Percentiles rank a stretch among this genome's conserved stretches.
Evolutionary conservation across 1,284 basidiomycete genomes (phyloP).

Genomic region (Apiotrichum veenhuisii): DNA sequence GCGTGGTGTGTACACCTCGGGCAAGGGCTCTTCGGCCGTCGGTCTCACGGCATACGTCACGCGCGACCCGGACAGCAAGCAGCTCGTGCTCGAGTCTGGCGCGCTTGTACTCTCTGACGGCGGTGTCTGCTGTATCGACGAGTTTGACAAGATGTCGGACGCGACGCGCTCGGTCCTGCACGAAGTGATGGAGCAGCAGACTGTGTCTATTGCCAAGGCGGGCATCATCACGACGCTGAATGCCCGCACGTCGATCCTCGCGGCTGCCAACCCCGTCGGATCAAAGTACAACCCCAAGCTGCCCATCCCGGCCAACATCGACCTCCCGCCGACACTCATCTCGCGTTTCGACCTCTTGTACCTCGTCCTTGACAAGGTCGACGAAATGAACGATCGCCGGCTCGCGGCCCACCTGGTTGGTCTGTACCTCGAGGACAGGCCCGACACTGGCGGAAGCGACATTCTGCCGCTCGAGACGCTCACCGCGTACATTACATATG

Average conservation of each 20-base stretch:
- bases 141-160: constrained; percentile 99
- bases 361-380: constrained; percentile 90
- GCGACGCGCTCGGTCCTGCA: constrained; percentile 93
- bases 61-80: constrained; percentile 94
- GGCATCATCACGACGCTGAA: constrained; percentile 99
- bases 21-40: constrained; percentile 96
- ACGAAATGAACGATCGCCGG: constrained; percentile 81
- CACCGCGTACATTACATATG: constrained; percentile 91
- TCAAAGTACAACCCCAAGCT: constrained; percentile 89
- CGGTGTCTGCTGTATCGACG: constrained; percentile 98
- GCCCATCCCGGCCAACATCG: constrained; percentile 79
- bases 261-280: constrained; percentile 94
- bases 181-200: constrained; percentile 99
- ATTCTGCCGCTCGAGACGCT: constrained; percentile 81
- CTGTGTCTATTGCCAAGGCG: constrained; percentile 98
- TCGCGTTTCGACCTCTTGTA: constrained; percentile 98
- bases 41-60: constrained; percentile 98
- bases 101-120: constrained; percentile 95
- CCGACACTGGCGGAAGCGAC: constrained; percentile 65
- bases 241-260: constrained; percentile 92
- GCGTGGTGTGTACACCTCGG: constrained; percentile 92
- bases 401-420: constrained; percentile 91
- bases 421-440: constrained; percentile 87
- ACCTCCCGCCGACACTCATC: constrained; percentile 94
- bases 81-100: constrained; percentile 91